Evolutionary conservation across 768 basidiomycete genomes (phyloP), one percentile per base, ranked within the genome.

Genomic region (Dacryopinax spathularia): DNA sequence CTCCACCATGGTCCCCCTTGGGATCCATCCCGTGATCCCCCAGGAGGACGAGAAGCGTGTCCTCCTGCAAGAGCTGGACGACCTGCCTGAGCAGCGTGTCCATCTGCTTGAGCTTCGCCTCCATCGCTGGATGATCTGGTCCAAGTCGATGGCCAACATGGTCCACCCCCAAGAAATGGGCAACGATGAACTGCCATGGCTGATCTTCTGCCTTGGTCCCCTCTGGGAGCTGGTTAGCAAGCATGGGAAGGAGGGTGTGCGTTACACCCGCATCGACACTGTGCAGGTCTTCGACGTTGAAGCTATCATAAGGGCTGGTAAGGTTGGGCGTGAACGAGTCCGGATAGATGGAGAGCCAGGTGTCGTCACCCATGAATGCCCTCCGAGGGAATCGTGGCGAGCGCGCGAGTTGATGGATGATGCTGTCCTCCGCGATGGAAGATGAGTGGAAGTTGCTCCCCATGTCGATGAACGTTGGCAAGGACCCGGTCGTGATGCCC

Each of bases 11-110:
- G 69, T 99, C 94, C 1, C 96, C 96, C 22, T 87, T 81, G 37
- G 82, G 78, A 69, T 97, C 93, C 96, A 99, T 98, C 0, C 96
- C 96, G 69, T 98, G 96, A 71, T 99, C 95, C 1, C 96, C 96
- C 1, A 98, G 77, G 1, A 99, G 81, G 62, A 99, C 83, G 4
- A 99, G 80, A 0, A 99, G 77, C 0, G 96, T 98, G 60, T 95
- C 88, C n/a, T 88, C 78, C 62, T 96, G 87, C 64, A 96, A 71
- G 16, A 78, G 67, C 0, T 83, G 80, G 4, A 98, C 89, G 2
- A 95, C 85, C 5, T 82, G 78, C 13, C 73, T 72, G 1, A 99
- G 75, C 0, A 96, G 85, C 31, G 78, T 72, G 72, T 98, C 85
- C 91, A 97, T 95, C 72, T 97, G 91, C 64, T 76, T 72, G 20